Conservation (phyloP, 2,329 filamentous ascomycete species). For the Xenoacremonium recifei region DNA sequence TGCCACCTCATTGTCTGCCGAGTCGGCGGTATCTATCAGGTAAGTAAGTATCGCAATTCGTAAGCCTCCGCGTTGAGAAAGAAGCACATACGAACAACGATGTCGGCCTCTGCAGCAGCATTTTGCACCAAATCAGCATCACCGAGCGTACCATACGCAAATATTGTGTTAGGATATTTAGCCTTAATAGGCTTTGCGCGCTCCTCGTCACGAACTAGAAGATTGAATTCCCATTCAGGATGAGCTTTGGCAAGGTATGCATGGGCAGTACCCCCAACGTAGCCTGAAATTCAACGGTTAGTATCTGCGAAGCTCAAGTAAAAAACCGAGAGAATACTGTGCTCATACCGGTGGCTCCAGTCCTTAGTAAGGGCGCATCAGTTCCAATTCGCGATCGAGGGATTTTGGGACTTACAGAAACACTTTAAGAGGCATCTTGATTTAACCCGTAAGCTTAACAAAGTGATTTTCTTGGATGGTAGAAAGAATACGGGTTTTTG, state of each 20-base stretch:
- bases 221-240: constrained; percentile 45
- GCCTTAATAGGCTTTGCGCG: constrained; percentile 42
- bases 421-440: constrained; percentile 39
- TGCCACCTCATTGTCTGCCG: constrained; percentile 41
- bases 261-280: constrained; percentile 52
- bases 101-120: constrained; percentile 49
- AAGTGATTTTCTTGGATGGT: too few species aligned
- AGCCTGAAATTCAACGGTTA: constrained; percentile 34
- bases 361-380: constrained; percentile 28
- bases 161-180: constrained; percentile 45
- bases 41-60: neutral
- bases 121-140: constrained; percentile 46
- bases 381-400: neutral
- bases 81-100: constrained; percentile 45
- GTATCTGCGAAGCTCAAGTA: neutral
- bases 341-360: constrained; percentile 42
- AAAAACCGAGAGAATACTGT: accelerated
- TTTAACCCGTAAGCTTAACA: too few species aligned
- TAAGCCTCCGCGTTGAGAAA: neutral
- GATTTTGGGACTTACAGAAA: constrained; percentile 40
- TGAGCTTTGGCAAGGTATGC: constrained; percentile 41
- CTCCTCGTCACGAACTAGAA: constrained; percentile 46
- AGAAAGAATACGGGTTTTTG: too few species aligned
- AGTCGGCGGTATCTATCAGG: constrained; percentile 45
- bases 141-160: constrained; percentile 49